Base-by-base conservation (phyloP, 352 stramenopile genomes). In the Pythium pyrilobum region DNA sequence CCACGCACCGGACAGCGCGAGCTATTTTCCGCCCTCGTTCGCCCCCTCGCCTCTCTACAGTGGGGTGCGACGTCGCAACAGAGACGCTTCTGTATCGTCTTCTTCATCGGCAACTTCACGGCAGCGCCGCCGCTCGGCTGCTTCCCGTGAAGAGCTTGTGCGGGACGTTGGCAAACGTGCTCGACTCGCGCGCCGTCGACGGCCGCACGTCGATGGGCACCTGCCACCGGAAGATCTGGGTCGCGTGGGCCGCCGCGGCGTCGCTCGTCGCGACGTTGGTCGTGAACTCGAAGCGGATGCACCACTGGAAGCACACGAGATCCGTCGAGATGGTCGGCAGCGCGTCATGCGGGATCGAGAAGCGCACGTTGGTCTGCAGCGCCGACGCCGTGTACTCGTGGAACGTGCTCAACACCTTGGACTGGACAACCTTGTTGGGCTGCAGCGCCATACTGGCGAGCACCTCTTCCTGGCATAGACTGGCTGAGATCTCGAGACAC, bases 271-370 rank as follows among this genome's bases (percentile, higher is more conserved):
- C 32, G 2, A 64, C 62, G 21, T 56, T 62, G 1, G 70, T 66
- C 2, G 68, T 77, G 46, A 87, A 87, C 56, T 85, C 77, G 20
- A 87, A 87, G n/a, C 60, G 61, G 15, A 87, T 54, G 31, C 77
- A 49, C 68, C 74, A 87, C 51, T 81, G 62, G 56, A 85, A 79
- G 47, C 64, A 64, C 39, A 87, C 72, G n/a, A 87, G 43, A 45
- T 85, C 74, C 24, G 74, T 85, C 13, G 57, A 56, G 50, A 87
- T 84, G 10, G 64, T 81, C 23, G 74, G 67, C 38, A 80, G 47
- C n/a, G 74, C 72, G 34, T 87, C 70, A 25, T 79, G 69, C 16
- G 77, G 74, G 53, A 87, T 69, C 12, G 59, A 59, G 46, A 85
- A 84, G 18, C 71, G 69, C 42, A 81, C 56, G 40, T 79, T 81